Conservation (phyloP, 1,139 yeast species). For the Candida tropicalis region DNA sequence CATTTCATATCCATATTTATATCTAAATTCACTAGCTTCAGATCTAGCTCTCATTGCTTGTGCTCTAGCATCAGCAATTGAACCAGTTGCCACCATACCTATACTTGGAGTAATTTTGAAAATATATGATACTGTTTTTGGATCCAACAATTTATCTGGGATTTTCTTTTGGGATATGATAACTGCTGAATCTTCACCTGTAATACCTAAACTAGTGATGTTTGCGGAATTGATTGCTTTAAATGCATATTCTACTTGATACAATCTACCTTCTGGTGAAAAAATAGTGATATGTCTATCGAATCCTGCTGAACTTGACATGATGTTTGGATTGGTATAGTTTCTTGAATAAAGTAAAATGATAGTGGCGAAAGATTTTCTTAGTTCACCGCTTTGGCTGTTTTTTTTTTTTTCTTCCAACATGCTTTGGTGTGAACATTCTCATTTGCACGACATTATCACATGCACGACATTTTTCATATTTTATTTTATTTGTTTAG, state of each 20-base stretch:
- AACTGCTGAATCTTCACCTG: conserved; percentile 89
- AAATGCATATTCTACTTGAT: conserved; percentile 97
- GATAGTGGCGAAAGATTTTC: conserved; percentile 11
- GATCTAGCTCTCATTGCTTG: conserved; percentile 87
- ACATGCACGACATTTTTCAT: too few relatives aligned
- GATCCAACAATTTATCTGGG: conserved; percentile 90
- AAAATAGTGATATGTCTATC: conserved; percentile 98
- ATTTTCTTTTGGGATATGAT: conserved; percentile 93
- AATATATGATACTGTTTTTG: conserved; percentile 80
- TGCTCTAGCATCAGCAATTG: conserved; percentile 94
- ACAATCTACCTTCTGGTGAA: conserved; percentile 97
- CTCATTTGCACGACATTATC: too few relatives aligned
- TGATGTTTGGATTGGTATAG: conserved; percentile 1
- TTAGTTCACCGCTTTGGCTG: neutral
- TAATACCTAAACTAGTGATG: conserved; percentile 83
- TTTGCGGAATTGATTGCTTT: conserved; percentile 94
- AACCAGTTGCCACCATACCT: conserved; percentile 94
- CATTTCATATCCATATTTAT: conserved; percentile 95
- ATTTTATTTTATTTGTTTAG: too few relatives aligned
- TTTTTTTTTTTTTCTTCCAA: conserved; percentile 1
- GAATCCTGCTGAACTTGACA: conserved; percentile 78
- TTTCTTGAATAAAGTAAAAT: too few relatives aligned
- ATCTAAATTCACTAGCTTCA: conserved; percentile 93
- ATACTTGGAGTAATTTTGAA: conserved; percentile 80
- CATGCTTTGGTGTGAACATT: too few relatives aligned